These are phyloP conservation scores for Spinacia oleracea DNA, from an alignment of 179 eudicot genomes.

Conservation along the genomic window DNA sequence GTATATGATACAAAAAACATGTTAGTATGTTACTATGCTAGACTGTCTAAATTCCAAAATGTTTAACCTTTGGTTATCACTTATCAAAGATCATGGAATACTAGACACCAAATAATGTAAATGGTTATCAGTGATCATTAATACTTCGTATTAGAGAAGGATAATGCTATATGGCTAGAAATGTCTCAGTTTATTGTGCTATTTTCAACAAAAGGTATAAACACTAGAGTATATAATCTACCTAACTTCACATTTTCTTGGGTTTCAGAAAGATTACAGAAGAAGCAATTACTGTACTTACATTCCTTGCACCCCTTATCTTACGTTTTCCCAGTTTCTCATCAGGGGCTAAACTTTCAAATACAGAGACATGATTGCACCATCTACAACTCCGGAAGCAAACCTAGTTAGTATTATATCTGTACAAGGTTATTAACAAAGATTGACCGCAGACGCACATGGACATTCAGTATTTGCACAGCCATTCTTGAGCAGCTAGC, in stretches of 20 bases:
- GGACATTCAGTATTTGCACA: conserved; percentile 47
- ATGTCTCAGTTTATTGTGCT: neutral
- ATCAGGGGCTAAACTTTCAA: neutral
- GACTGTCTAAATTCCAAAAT: neutral
- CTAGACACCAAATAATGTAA: neutral
- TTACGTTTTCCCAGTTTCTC: neutral
- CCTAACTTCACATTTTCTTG: neutral
- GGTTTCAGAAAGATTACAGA: neutral
- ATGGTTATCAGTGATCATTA: no score
- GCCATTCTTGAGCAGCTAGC: conserved; percentile 76
- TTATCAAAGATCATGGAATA: neutral
- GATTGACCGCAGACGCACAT: conserved; percentile 1
- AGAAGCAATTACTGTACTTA: neutral
- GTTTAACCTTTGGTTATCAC: conserved; percentile 24
- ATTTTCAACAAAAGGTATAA: neutral
- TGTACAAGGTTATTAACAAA: conserved; percentile 11
- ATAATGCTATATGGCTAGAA: neutral
- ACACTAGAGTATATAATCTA: neutral
- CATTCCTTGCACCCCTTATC: neutral
- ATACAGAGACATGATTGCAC: conserved; percentile 3
- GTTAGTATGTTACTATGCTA: no score
- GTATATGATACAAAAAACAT: neutral
- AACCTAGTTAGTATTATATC: conserved; percentile 5
- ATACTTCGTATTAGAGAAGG: neutral
- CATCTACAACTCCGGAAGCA: conserved; percentile 11